Conservation (phyloP, 495 filamentous ascomycete species). For the Hyaloscypha variabilis region DNA sequence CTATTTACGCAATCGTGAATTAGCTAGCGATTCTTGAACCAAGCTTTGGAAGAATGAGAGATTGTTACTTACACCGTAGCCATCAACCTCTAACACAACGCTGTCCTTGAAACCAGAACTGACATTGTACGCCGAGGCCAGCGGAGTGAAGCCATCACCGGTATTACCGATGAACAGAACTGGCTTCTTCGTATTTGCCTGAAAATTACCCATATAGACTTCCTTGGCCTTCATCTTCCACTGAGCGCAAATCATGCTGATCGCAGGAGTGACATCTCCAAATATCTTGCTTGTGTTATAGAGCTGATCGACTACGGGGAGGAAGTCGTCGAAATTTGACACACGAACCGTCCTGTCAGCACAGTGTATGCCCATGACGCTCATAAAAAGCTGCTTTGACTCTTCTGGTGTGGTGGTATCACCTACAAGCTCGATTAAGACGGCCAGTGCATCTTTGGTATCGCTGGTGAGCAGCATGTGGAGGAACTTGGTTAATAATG, state of each 20-base stretch:
- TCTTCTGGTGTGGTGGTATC: background rate
- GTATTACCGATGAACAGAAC: constrained; percentile 48
- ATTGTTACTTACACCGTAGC: constrained; percentile 52
- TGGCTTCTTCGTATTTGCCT: constrained; percentile 46
- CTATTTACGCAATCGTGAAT: constrained; percentile 29
- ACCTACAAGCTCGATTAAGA: background rate
- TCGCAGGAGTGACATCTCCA: constrained; percentile 23
- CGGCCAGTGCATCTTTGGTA: background rate
- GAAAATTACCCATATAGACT: constrained; percentile 42
- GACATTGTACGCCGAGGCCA: constrained; percentile 51
- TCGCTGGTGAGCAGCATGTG: constrained; percentile 32
- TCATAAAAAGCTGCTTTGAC: background rate
- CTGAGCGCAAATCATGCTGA: constrained; percentile 38
- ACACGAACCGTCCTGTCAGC: constrained; percentile 30
- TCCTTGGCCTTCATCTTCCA: constrained; percentile 50
- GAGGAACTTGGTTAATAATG: constrained; percentile 28
- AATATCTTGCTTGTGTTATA: constrained; percentile 23
- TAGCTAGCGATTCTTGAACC: background rate
- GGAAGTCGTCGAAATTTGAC: constrained; percentile 30
- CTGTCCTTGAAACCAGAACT: constrained; percentile 54
- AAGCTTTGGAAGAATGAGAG: constrained; percentile 5
- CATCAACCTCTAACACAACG: constrained; percentile 51
- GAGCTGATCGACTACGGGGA: constrained; percentile 30
- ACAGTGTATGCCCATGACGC: constrained; percentile 32
- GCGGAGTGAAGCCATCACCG: constrained; percentile 44